Conservation (phyloP, 2,329 filamentous ascomycete species). For the Aspergillus fumigatiaffinis region DNA sequence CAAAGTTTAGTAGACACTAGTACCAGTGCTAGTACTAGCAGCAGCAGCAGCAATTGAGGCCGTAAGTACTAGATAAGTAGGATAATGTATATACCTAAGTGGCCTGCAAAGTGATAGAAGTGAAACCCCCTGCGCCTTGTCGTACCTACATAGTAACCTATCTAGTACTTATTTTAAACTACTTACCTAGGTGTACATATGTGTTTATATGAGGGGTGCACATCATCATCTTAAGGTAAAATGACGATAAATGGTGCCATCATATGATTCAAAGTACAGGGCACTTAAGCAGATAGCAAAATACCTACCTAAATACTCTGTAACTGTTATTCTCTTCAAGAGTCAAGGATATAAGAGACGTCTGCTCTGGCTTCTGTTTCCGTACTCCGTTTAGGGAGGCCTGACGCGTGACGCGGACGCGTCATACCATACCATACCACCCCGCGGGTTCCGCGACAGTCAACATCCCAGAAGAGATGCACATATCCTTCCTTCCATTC, state of each 20-base stretch:
- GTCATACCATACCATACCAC: conserved; percentile 27
- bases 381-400: not conserved
- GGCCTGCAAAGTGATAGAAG: not conserved
- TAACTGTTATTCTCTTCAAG: not conserved
- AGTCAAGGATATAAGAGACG: not conserved
- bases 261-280: not conserved
- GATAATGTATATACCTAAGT: not conserved
- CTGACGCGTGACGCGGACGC: conserved; percentile 26
- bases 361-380: not conserved
- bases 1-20: not conserved
- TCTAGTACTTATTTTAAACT: too few relatives aligned
- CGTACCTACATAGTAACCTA: not conserved
- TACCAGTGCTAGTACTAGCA: not conserved
- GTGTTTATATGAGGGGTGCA: not conserved
- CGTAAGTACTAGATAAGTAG: too few relatives aligned
- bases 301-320: not conserved
- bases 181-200: not conserved
- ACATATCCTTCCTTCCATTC: conserved; percentile 15
- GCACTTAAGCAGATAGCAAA: not conserved
- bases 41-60: too few relatives aligned
- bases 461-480: conserved; percentile 14
- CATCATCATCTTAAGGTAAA: not conserved
- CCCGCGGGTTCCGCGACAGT: conserved; percentile 7
- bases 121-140: not conserved
- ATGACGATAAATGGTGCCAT: not conserved